Percentiles rank a stretch among this genome's conserved stretches.
Conservation (phyloP, 768 basidiomycete genomes). For the Dioszegia crocea region DNA sequence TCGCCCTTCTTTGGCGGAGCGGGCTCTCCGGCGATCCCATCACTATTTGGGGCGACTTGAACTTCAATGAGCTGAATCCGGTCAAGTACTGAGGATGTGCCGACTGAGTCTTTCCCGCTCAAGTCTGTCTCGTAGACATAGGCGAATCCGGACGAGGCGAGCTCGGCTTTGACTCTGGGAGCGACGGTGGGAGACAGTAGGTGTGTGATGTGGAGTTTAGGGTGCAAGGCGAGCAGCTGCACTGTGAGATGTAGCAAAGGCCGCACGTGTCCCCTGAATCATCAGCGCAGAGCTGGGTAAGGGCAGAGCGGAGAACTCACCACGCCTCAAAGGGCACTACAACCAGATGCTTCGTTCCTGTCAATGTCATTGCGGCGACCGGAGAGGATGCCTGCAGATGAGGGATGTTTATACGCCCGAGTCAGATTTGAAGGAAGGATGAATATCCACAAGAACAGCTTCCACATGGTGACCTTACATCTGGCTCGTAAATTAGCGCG, state of each 20-base stretch:
- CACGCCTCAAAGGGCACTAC: conserved; percentile 16
- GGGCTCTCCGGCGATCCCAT: no score
- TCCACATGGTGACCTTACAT: no score
- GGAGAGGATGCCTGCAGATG: no score
- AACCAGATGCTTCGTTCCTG: no score
- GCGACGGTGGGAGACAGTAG: conserved; percentile 14
- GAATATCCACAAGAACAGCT: no score
- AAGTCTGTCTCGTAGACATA: conserved; percentile 10
- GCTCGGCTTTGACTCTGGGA: conserved; percentile 13
- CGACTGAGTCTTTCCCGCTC: no score
- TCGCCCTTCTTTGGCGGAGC: no score
- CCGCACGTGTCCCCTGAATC: conserved; percentile 16
- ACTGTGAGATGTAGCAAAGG: conserved; percentile 12
- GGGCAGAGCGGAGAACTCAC: conserved; percentile 4
- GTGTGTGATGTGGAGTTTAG: conserved; percentile 16
- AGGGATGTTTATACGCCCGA: no score
- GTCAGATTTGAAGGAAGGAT: no score
- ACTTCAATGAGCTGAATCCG: conserved; percentile 11
- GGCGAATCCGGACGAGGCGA: conserved; percentile 10
- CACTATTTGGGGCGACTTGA: background rate
- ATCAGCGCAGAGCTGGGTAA: background rate
- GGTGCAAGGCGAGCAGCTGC: conserved; percentile 10
- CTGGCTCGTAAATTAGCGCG: no score
- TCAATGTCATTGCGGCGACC: no score
- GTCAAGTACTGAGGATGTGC: background rate